phyloP scores from a whole-genome alignment of 495 filamentous ascomycete species.

The Cryomyces minteri region DNA sequence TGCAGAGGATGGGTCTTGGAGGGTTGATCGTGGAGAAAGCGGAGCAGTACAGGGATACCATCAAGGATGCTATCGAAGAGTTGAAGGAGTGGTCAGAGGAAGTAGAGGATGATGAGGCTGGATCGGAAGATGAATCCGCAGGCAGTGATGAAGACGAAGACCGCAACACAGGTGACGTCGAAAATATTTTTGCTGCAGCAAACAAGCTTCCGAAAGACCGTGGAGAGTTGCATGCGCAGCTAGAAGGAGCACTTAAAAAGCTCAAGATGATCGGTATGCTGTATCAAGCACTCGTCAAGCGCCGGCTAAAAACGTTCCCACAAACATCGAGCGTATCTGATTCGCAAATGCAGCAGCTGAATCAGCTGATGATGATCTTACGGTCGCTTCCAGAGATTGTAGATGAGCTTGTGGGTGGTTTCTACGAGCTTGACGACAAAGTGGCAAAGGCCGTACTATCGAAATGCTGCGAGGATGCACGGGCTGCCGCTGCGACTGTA shows the following conservation, averaged over 20 bases:
- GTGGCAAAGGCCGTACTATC: slow-evolving; percentile 11
- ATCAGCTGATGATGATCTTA: slow-evolving; percentile 21
- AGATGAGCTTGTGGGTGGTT: slow-evolving; percentile 27
- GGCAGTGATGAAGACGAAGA: slow-evolving; percentile 28
- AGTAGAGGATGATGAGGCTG: slow-evolving; percentile 31
- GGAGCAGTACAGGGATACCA: slow-evolving; percentile 39
- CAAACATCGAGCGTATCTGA: slow-evolving; percentile 2
- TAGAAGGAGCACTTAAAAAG: slow-evolving; percentile 35
- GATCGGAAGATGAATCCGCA: slow-evolving; percentile 21
- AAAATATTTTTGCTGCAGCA: slow-evolving; percentile 33
- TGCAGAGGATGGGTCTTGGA: slow-evolving; percentile 42
- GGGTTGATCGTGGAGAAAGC: slow-evolving; percentile 24
- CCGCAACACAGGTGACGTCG: slow-evolving; percentile 20
- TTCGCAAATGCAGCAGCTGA: slow-evolving; percentile 8
- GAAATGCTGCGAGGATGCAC: slow-evolving; percentile 12
- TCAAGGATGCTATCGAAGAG: slow-evolving; percentile 68
- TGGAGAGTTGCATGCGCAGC: slow-evolving; percentile 32
- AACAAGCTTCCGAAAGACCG: slow-evolving; percentile 34
- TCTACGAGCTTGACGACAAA: slow-evolving; percentile 32
- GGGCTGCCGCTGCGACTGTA: slow-evolving; percentile 5
- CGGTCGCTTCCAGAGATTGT: slow-evolving; percentile 24
- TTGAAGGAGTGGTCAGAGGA: slow-evolving; percentile 53
- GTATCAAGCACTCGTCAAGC: slow-evolving; percentile 41
- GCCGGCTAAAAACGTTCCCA: slow-evolving; percentile 36
- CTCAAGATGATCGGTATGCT: slow-evolving; percentile 37